Evolutionary conservation across 805 yeast species (phyloP).

Genomic region (Saccharomycopsis olivae): DNA sequence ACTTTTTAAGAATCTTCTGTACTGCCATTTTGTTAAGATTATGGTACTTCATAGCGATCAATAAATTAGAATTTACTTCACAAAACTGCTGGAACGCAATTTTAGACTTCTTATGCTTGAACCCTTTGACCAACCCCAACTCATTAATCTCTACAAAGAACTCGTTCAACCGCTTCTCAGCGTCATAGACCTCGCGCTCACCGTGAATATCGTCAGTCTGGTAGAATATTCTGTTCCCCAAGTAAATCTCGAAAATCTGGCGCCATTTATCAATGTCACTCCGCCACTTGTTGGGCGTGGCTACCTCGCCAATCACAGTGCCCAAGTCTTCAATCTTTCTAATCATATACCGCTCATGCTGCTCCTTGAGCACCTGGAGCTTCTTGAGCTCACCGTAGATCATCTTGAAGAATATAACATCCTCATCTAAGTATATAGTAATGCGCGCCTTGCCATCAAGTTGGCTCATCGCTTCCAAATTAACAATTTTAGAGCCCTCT

Average conservation of each 20-base stretch:
- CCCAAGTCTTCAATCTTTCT: slow-evolving; percentile 34
- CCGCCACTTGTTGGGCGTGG: slow-evolving; percentile 32
- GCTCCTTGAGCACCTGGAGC: slow-evolving; percentile 26
- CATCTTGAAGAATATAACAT: slow-evolving; percentile 49
- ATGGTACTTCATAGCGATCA: slow-evolving; percentile 51
- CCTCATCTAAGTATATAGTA: slow-evolving; percentile 40
- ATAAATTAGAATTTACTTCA: slow-evolving; percentile 40
- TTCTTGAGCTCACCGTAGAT: slow-evolving; percentile 42
- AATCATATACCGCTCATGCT: slow-evolving; percentile 34
- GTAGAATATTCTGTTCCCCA: slow-evolving; percentile 58
- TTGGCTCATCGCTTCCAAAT: background rate
- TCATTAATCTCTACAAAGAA: slow-evolving; percentile 32
- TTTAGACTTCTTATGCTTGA: slow-evolving; percentile 36
- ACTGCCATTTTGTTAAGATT: slow-evolving; percentile 54
- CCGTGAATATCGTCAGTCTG: slow-evolving; percentile 36
- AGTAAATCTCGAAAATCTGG: slow-evolving; percentile 50
- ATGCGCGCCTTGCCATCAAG: too few relatives aligned
- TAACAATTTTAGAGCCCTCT: background rate
- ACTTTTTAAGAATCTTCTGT: slow-evolving; percentile 59
- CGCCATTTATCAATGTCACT: slow-evolving; percentile 63
- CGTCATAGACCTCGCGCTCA: slow-evolving; percentile 35
- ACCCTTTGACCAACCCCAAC: slow-evolving; percentile 28
- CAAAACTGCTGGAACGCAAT: slow-evolving; percentile 40
- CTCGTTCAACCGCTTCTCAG: slow-evolving; percentile 32
- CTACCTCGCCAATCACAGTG: slow-evolving; percentile 27